Conservation (phyloP, 2,329 filamentous ascomycete species). For the Clarireedia monteithiana region DNA sequence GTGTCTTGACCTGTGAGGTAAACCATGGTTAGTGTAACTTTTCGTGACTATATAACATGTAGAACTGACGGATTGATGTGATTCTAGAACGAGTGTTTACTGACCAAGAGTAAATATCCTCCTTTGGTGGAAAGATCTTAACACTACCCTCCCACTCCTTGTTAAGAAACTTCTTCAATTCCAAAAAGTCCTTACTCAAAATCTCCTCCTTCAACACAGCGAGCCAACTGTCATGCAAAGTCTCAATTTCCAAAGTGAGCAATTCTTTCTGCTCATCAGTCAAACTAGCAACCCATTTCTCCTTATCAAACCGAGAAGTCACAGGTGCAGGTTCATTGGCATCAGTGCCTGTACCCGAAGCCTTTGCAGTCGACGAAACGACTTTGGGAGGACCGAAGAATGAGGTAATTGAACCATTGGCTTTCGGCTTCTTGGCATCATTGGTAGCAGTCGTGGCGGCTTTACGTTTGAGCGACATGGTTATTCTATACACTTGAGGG, state of each 20-base stretch:
- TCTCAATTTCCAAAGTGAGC: constrained; percentile 84
- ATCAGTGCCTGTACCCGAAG: constrained; percentile 29
- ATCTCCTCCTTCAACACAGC: constrained; percentile 83
- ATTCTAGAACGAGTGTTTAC: constrained; percentile 16
- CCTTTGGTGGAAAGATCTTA: constrained; percentile 78
- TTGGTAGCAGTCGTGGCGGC: constrained; percentile 39
- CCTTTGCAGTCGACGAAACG: constrained; percentile 28
- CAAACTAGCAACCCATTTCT: constrained; percentile 76
- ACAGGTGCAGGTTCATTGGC: constrained; percentile 15
- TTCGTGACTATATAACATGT: background rate
- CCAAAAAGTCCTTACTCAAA: constrained; percentile 68
- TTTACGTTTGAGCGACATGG: constrained; percentile 56
- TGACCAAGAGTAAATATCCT: constrained; percentile 94
- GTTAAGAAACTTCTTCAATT: constrained; percentile 80
- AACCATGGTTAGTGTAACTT: constrained; percentile 15
- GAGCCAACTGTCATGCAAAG: constrained; percentile 86
- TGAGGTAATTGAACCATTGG: constrained; percentile 73
- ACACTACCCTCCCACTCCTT: constrained; percentile 65
- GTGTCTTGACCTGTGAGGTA: constrained; percentile 70
- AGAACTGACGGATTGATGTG: background rate
- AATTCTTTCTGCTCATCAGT: constrained; percentile 75
- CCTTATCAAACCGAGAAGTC: constrained; percentile 69
- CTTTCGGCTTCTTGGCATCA: constrained; percentile 63
- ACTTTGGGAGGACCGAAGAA: constrained; percentile 66
- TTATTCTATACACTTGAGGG: constrained; percentile 5